Evolutionary conservation across 345 rosid genomes (phyloP), one percentile per base, ranked within the genome.

Genomic region (Hirschfeldia incana): DNA sequence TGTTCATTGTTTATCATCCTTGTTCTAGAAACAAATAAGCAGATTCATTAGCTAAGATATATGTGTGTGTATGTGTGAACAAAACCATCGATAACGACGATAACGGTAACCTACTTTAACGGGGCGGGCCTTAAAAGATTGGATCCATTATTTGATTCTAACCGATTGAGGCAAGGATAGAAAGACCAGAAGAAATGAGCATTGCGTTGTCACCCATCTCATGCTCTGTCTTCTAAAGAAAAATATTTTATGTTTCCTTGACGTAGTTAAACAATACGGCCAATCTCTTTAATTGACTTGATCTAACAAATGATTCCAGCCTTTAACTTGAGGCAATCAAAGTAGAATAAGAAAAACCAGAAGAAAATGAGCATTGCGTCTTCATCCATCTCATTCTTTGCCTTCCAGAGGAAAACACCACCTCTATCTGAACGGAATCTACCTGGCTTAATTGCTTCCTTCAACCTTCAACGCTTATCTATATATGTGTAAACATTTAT

Each of bases 301-400:
- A 12, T 44, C 53, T 4, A 33, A 32, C 3, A 63, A 63, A 63
- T 33, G 27, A 78, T 78, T 72, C 81, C 30, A 57, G 49, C 13
- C 77, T 72, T 71, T 16, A 39, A 4, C 9, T 28, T 37, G 61
- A 65, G 72, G 81, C 67, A 39, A 78, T 57, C 60, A 28, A 27
- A 62, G 27, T 30, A 61, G 11, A 28, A 67, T n/a, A 57, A 51
- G 28, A 76, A 76, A 66, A 55, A 70, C 26, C 37, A 60, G 27
- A 62, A 62, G 57, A 69, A 69, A 16, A 42, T 59, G 29, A 30
- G 21, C 39, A 65, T 78, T 58, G 81, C 77, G 21, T 72, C 72
- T 77, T 36, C 80, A 11, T 16, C 34, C 67, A 57, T 66, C 81
- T 53, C 61, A 72, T 71, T 57, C 76, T 65, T 78, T 78, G 76